A percentile compares a stretch with the other conserved stretches of the same genome.
These are phyloP conservation scores for Pyricularia pennisetigena DNA, from an alignment of 2,329 filamentous ascomycete species.

Conservation along the genomic window DNA sequence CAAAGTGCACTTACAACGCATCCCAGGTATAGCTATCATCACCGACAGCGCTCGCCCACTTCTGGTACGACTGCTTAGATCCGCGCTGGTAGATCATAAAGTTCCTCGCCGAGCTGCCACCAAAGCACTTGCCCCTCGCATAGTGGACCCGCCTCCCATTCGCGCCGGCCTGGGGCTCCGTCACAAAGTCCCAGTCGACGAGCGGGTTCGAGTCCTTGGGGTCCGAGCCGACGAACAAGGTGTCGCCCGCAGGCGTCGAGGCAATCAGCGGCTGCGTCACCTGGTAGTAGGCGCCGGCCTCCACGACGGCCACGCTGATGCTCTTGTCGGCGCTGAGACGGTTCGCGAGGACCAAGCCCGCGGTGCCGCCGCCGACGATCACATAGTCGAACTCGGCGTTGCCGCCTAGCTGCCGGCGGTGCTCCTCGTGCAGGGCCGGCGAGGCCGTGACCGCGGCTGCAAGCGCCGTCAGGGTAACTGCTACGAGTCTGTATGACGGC, in stretches of 20 bases:
- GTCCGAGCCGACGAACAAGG: constrained; percentile 1
- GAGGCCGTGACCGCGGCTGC: not conserved
- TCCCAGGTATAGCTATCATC: constrained; percentile 19
- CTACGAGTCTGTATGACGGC: not conserved
- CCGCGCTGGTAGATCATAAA: constrained; percentile 18
- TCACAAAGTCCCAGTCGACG: constrained; percentile 20
- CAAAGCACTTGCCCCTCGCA: constrained; percentile 24
- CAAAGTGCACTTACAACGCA: constrained; percentile 17
- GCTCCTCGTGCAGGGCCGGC: not conserved
- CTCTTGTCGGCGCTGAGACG: constrained; percentile 20
- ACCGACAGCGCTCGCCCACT: constrained; percentile 21
- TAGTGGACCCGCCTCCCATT: constrained; percentile 21
- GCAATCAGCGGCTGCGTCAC: constrained; percentile 12
- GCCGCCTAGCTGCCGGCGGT: not conserved
- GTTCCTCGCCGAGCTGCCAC: constrained; percentile 19
- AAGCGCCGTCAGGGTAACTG: not conserved
- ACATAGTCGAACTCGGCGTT: not conserved
- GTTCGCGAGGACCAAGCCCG: constrained; percentile 22
- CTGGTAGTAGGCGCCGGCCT: constrained; percentile 25
- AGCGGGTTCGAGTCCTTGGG: constrained; percentile 10
- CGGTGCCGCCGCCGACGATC: constrained; percentile 27
- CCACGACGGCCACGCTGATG: constrained; percentile 24
- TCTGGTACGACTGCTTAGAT: constrained; percentile 13
- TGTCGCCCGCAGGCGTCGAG: constrained; percentile 9
- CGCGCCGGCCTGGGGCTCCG: constrained; percentile 16